A percentile compares a stretch with the other conserved stretches of the same genome.
Evolutionary conservation across 164 flowering plant genomes (phyloP).

Genomic region (Kingdonia uniflora): DNA sequence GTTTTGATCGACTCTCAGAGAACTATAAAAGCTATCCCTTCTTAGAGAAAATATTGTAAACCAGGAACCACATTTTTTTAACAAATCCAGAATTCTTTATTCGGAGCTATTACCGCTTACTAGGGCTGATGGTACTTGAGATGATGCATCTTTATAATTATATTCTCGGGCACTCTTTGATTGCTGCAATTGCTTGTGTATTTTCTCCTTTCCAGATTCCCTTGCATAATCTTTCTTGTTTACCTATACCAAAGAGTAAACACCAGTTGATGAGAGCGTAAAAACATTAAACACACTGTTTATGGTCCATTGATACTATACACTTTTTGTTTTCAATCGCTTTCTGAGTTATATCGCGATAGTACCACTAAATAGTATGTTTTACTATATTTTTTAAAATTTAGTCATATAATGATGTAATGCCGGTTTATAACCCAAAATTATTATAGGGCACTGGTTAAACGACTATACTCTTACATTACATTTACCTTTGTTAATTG

Average conservation of each 20-base stretch:
- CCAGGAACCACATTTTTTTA: background rate
- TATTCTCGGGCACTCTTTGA: slow-evolving; percentile 12
- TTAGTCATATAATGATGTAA: too few species aligned
- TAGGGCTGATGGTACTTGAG: slow-evolving; percentile 7
- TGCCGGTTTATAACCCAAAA: too few species aligned
- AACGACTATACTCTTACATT: too few species aligned
- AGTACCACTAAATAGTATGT: too few species aligned
- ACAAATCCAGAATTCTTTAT: slow-evolving; percentile 4
- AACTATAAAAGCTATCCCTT: too few species aligned
- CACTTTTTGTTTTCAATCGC: too few species aligned
- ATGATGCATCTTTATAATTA: slow-evolving; percentile 16
- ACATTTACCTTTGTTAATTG: slow-evolving; percentile 28
- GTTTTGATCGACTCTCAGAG: background rate
- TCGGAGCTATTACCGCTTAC: slow-evolving; percentile 2
- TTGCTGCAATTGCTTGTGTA: slow-evolving; percentile 18
- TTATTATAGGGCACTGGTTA: too few species aligned
- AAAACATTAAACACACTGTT: too few species aligned
- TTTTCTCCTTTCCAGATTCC: slow-evolving; percentile 22
- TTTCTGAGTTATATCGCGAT: too few species aligned
- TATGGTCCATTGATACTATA: too few species aligned
- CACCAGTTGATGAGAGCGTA: too few species aligned
- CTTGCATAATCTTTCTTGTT: slow-evolving; percentile 19
- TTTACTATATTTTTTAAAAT: too few species aligned
- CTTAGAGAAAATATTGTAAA: background rate
- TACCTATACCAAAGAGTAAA: slow-evolving; percentile 16